These are phyloP conservation scores for Talaromyces sp. DNA, from an alignment of 2,329 filamentous ascomycete species.

Conservation along the genomic window DNA sequence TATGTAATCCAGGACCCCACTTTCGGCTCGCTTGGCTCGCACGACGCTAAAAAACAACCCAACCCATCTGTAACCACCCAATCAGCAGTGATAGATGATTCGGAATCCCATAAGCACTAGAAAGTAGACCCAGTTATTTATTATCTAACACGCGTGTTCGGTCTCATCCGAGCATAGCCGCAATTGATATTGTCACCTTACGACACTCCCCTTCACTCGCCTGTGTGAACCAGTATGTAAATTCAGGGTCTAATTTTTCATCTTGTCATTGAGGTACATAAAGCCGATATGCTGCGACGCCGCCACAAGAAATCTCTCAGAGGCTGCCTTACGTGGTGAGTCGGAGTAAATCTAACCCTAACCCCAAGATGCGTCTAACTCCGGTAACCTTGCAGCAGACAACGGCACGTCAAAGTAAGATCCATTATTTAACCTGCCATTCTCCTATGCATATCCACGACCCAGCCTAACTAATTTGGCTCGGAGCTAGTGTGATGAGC, in stretches of 20 bases:
- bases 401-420: constrained; percentile 8
- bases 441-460: neutral
- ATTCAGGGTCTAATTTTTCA: neutral
- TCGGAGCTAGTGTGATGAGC: constrained; percentile 7
- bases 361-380: neutral
- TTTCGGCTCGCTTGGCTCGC: too few species aligned
- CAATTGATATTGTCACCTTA: neutral
- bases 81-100: neutral
- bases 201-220: neutral
- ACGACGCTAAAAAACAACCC: too few species aligned
- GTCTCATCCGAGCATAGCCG: neutral
- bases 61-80: too few species aligned
- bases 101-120: too few species aligned
- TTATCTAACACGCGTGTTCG: neutral
- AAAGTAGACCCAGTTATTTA: neutral
- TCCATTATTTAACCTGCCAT: neutral
- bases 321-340: constrained; percentile 10
- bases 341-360: neutral
- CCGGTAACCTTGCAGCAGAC: neutral
- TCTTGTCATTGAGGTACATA: neutral
- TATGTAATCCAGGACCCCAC: too few species aligned
- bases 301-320: constrained; percentile 8
- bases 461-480: neutral
- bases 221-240: neutral
- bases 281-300: constrained; percentile 5